Percentiles rank a stretch among this genome's conserved stretches.
phyloP scores from a whole-genome alignment of 1,139 yeast genomes.

The Nadsonia starkeyi-henricii region DNA sequence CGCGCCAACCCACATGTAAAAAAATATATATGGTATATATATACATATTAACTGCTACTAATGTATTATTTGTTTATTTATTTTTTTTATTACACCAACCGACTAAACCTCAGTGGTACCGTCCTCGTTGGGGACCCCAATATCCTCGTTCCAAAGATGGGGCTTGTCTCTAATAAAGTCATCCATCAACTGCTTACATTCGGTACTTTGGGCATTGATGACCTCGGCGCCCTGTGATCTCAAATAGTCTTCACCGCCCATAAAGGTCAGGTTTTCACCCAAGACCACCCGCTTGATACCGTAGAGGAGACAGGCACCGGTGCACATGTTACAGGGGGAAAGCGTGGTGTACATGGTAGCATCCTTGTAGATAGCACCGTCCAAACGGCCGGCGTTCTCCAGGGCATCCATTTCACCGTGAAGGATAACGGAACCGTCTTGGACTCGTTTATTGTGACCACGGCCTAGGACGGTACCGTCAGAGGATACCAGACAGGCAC shows the following conservation, averaged over 20 bases:
- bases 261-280: conserved; percentile 73
- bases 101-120: not conserved
- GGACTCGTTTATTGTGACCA: conserved; percentile 84
- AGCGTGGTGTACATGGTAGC: conserved; percentile 68
- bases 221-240: conserved; percentile 58
- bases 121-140: conserved; percentile 34
- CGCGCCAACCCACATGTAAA: too few relatives aligned
- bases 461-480: conserved; percentile 73
- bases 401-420: conserved; percentile 87
- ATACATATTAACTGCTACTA: too few relatives aligned
- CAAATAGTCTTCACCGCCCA: conserved; percentile 67
- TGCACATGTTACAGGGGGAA: conserved; percentile 90
- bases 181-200: conserved; percentile 62
- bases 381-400: conserved; percentile 79
- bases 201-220: conserved; percentile 46
- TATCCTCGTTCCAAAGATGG: conserved; percentile 78
- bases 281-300: conserved; percentile 75
- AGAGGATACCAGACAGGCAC: conserved; percentile 53
- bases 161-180: conserved; percentile 69
- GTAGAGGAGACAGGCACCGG: conserved; percentile 82
- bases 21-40: too few relatives aligned
- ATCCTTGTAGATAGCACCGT: conserved; percentile 45
- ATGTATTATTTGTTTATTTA: too few relatives aligned
- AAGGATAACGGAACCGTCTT: conserved; percentile 55
- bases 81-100: too few relatives aligned